These are phyloP conservation scores for Keqinozyma sinolaborantium DNA, from an alignment of 1,139 yeast species.

Conservation along the genomic window DNA sequence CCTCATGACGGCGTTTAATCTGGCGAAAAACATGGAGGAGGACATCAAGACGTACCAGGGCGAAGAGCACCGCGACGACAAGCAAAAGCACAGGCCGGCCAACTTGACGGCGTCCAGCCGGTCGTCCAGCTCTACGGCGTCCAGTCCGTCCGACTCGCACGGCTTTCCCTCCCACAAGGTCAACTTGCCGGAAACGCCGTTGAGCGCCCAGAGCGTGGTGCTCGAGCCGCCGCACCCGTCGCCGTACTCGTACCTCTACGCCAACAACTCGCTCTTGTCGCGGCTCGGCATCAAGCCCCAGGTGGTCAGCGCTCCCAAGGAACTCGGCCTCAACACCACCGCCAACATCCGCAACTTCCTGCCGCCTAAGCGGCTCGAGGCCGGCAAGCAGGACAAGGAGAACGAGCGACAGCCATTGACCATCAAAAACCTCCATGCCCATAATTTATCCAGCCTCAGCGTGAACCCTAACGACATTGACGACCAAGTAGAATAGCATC, in stretches of 20 bases:
- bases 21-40: slow-evolving; percentile 48
- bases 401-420: slow-evolving; percentile 23
- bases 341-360: slow-evolving; percentile 7
- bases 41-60: slow-evolving; percentile 40
- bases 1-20: slow-evolving; percentile 54
- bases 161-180: slow-evolving; percentile 22
- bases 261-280: slow-evolving; percentile 34
- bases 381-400: slow-evolving; percentile 10
- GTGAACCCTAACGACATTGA: slow-evolving; percentile 12
- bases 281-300: slow-evolving; percentile 44
- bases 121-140: slow-evolving; percentile 1
- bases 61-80: slow-evolving; percentile 12
- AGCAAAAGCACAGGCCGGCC: slow-evolving; percentile 3
- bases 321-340: slow-evolving; percentile 8
- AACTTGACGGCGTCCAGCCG: neutral
- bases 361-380: neutral
- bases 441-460: slow-evolving; percentile 19
- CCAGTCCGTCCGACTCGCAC: too few relatives aligned
- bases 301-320: slow-evolving; percentile 25
- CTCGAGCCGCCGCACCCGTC: slow-evolving; percentile 20
- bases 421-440: slow-evolving; percentile 29
- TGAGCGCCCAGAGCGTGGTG: slow-evolving; percentile 34
- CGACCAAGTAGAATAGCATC: slow-evolving; percentile 25
- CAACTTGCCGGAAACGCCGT: slow-evolving; percentile 28
- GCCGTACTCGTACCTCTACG: slow-evolving; percentile 29